Conservation (phyloP, 257 asterid species). For the Solanum neorickii region DNA sequence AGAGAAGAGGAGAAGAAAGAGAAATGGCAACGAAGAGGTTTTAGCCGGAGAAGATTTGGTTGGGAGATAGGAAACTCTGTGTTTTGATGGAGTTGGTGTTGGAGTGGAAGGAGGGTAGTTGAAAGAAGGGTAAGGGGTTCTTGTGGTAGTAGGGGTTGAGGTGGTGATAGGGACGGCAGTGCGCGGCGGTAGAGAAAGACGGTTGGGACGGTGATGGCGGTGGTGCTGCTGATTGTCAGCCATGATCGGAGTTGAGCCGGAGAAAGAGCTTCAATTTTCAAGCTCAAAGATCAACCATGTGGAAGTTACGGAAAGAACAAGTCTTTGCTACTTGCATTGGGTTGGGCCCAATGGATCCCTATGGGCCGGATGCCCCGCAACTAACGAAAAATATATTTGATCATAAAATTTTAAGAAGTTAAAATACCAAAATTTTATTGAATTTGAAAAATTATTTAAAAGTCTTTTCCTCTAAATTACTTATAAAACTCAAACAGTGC, state of each 20-base stretch:
- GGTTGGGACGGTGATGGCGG: constrained; percentile 62
- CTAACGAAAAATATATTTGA: no score
- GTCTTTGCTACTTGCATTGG: background rate
- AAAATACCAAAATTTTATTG: no score
- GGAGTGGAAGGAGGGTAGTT: constrained; percentile 63
- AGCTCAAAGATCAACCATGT: background rate
- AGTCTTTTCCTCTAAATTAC: no score
- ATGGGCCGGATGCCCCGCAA: background rate
- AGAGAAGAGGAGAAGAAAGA: constrained; percentile 63
- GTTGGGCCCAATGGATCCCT: background rate
- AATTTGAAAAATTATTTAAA: no score
- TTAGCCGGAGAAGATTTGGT: constrained; percentile 15
- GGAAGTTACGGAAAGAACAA: background rate
- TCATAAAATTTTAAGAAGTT: no score
- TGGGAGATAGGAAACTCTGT: constrained; percentile 22
- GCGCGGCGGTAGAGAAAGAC: constrained; percentile 55
- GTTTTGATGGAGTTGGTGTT: constrained; percentile 77
- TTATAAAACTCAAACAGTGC: no score
- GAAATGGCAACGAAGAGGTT: constrained; percentile 37
- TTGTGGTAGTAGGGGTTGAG: constrained; percentile 19
- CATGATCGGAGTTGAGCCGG: constrained; percentile 15
- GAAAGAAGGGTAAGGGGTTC: constrained; percentile 17
- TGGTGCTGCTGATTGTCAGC: constrained; percentile 29
- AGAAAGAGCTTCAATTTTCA: background rate
- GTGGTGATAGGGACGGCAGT: constrained; percentile 25